phyloP scores from a whole-genome alignment of 2,329 filamentous ascomycete genomes.

The Xylaria sp. region DNA sequence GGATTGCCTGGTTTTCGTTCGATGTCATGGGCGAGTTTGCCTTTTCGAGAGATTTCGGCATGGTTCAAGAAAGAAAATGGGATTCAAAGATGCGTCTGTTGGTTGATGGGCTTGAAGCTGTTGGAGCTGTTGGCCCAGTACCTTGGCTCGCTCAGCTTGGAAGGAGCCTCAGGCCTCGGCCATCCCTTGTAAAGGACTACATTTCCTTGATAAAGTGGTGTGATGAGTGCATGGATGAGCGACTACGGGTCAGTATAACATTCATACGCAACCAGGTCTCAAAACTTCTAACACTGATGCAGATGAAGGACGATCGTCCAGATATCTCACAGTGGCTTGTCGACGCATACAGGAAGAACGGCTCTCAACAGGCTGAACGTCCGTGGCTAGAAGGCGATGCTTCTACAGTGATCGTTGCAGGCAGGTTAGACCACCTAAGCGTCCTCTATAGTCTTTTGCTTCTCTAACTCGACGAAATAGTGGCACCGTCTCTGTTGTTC shows the following conservation, averaged over 20 bases:
- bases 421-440: slow-evolving; percentile 5
- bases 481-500: slow-evolving; percentile 6
- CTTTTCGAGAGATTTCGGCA: slow-evolving; percentile 12
- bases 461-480: not conserved
- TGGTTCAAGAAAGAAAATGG: slow-evolving; percentile 28
- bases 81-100: slow-evolving; percentile 22
- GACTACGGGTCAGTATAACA: not conserved
- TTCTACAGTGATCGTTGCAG: slow-evolving; percentile 9
- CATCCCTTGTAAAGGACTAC: not conserved
- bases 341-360: not conserved
- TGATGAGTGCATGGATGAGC: slow-evolving; percentile 13
- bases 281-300: too few species aligned
- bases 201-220: not conserved
- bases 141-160: slow-evolving; percentile 2
- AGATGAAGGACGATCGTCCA: not conserved
- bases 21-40: not conserved
- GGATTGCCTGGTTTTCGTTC: not conserved
- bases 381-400: slow-evolving; percentile 17
- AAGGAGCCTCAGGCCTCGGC: not conserved
- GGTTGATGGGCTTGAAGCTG: slow-evolving; percentile 1
- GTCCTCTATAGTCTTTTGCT: not conserved
- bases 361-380: not conserved
- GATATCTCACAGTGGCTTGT: slow-evolving; percentile 19
- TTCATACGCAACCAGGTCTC: too few species aligned
- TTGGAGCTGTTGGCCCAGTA: not conserved